A percentile compares a stretch with the other conserved stretches of the same genome.
These are phyloP conservation scores for Leccinum subfulvum DNA, from an alignment of 1,284 basidiomycete species.

Conservation along the genomic window DNA sequence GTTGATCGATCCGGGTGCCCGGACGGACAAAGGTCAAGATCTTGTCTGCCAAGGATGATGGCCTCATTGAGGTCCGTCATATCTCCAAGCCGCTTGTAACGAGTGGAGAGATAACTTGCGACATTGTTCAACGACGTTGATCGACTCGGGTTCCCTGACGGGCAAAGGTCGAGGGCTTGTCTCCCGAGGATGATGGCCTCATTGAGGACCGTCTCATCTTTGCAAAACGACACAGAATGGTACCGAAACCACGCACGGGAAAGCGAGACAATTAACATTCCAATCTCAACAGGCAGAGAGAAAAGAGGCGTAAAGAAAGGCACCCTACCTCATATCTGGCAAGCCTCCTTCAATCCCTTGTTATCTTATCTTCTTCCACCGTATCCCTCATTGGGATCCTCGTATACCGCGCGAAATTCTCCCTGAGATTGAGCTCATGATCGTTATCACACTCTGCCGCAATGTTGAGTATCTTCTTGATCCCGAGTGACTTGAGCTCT, in stretches of 20 bases:
- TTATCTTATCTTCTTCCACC: constrained; percentile 92
- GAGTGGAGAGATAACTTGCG: too few relatives aligned
- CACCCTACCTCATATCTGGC: constrained; percentile 76
- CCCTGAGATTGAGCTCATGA: constrained; percentile 63
- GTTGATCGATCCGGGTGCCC: too few relatives aligned
- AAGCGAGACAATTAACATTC: constrained; percentile 6
- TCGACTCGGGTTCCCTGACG: too few relatives aligned
- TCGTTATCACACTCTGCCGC: constrained; percentile 89
- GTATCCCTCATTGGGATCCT: constrained; percentile 92
- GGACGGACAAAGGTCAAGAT: too few relatives aligned
- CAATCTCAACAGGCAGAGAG: constrained; percentile 1
- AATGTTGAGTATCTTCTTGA: constrained; percentile 88
- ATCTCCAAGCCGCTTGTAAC: too few relatives aligned
- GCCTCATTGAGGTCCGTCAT: too few relatives aligned
- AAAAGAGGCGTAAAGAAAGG: constrained; percentile 6
- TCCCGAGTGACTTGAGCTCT: constrained; percentile 72
- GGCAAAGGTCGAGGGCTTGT: too few relatives aligned
- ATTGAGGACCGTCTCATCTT: constrained; percentile 60
- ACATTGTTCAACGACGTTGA: too few relatives aligned
- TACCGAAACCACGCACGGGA: not conserved
- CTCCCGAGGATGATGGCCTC: too few relatives aligned
- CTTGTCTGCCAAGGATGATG: too few relatives aligned
- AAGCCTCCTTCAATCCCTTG: constrained; percentile 81
- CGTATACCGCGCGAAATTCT: constrained; percentile 78
- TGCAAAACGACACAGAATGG: constrained; percentile 1